Base-by-base conservation (phyloP, 169 alveolate species). In the Cystoisospora suis region DNA sequence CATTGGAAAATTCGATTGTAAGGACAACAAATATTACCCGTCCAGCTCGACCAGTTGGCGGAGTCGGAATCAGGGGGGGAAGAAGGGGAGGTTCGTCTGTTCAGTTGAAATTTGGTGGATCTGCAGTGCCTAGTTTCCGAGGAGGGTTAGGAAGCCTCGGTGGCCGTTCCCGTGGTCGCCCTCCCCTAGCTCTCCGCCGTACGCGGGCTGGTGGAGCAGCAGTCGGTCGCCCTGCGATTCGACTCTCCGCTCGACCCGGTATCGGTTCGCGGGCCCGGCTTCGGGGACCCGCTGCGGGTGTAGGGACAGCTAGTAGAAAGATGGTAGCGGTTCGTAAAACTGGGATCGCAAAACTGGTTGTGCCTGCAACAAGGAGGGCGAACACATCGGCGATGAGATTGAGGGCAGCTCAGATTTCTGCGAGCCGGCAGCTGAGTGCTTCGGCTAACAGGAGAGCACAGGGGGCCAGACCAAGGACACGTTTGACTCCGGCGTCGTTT, bases 391-490 rank as follows among this genome's bases (percentile, higher is more conserved):
- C 89, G 27, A 83, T 83, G 47, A 17, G 85, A n/a, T 58, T 72
- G 20, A 83, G 36, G 29, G 49, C 61, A 32, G 92, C 69, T 46
- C 45, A 81, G 7, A 69, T 29, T 38, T 70, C 58, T 6, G 88
- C 58, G 32, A 4, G 56, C 49, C 29, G 88, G 42, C 83, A n/a
- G 3, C 9, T 46, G 36, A 88, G 79, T 46, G 79, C 92, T 20
- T 88, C 92, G 0, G 36, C 79, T 40, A 75, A 86, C 44, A 83
- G 92, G 42, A 46, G 89, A 0, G 87, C 79, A 49, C 83, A 49
- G 61, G 40, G 87, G 1, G 59, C 91, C 2, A 77, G 70, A 1
- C 69, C 80, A 0, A 45, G 61, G 1, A 77, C 86, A 4, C 65
- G 69, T 12, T 81, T 83, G 0, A 42, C 81, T 32, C 75, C 91